phyloP scores from a whole-genome alignment of 1,139 yeast genomes.

The Candida sp. region DNA sequence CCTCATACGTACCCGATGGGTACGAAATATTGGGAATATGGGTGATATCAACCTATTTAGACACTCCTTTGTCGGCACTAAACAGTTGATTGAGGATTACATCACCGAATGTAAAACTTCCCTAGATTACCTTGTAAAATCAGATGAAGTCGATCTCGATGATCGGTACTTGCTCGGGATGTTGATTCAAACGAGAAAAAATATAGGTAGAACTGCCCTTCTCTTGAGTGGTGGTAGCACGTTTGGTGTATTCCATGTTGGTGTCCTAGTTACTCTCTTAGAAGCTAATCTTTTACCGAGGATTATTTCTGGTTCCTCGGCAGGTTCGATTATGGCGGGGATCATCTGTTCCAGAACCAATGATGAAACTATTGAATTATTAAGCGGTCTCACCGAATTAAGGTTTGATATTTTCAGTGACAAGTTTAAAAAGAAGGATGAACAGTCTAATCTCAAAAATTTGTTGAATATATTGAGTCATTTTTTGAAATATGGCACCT shows the following conservation, averaged over 20 bases:
- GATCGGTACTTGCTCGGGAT: slow-evolving; percentile 71
- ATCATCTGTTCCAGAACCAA: slow-evolving; percentile 78
- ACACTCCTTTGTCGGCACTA: slow-evolving; percentile 85
- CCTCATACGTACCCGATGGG: slow-evolving; percentile 80
- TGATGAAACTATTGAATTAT: slow-evolving; percentile 61
- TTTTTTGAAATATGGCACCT: slow-evolving; percentile 76
- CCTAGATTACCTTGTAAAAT: slow-evolving; percentile 46
- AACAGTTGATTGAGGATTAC: slow-evolving; percentile 76
- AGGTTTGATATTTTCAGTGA: slow-evolving; percentile 70
- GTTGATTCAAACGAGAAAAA: slow-evolving; percentile 83
- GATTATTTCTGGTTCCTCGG: slow-evolving; percentile 92
- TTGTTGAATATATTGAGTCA: slow-evolving; percentile 40
- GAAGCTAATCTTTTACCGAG: slow-evolving; percentile 78
- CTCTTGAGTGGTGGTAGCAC: slow-evolving; percentile 96
- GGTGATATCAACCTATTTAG: slow-evolving; percentile 78
- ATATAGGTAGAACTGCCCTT: slow-evolving; percentile 90
- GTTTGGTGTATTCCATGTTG: slow-evolving; percentile 89
- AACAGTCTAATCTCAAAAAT: slow-evolving; percentile 40
- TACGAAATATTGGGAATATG: slow-evolving; percentile 82
- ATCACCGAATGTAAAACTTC: slow-evolving; percentile 71
- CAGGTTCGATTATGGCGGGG: slow-evolving; percentile 94
- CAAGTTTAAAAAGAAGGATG: slow-evolving; percentile 21
- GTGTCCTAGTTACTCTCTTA: slow-evolving; percentile 77
- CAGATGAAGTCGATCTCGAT: slow-evolving; percentile 50
- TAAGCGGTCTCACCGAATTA: slow-evolving; percentile 51